Conservation (phyloP, 208 protist species). For the Acanthamoeba healyi region DNA sequence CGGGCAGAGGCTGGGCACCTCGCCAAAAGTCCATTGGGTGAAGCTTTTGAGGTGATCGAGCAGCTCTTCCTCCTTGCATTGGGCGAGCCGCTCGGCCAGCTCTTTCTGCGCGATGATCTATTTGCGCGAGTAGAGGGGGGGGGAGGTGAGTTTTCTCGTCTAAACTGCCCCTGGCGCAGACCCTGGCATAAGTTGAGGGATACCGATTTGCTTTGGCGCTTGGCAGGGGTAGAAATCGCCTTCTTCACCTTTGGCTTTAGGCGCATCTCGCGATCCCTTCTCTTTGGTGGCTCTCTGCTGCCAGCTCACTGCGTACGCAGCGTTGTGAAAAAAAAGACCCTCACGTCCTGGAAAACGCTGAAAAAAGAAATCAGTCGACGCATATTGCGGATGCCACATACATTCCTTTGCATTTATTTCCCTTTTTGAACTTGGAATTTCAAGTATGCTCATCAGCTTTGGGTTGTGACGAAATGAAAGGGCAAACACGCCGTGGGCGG, state of each 20-base stretch:
- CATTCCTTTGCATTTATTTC: too few relatives aligned
- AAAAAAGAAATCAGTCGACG: not conserved
- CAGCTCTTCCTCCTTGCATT: conserved; percentile 66
- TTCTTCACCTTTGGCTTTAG: conserved; percentile 36
- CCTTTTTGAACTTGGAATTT: too few relatives aligned
- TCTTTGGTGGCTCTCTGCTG: not conserved
- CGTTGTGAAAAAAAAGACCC: conserved; percentile 23
- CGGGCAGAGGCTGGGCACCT: not conserved
- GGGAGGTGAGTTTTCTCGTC: not conserved
- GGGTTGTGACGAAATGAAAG: not conserved
- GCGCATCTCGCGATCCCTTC: conserved; percentile 1
- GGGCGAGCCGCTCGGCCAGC: conserved; percentile 21
- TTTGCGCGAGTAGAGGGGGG: too few relatives aligned
- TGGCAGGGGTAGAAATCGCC: conserved; percentile 16
- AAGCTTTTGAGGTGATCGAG: conserved; percentile 14
- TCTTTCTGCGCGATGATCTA: conserved; percentile 64
- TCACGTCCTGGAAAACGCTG: not conserved
- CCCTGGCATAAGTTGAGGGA: not conserved
- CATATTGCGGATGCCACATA: not conserved
- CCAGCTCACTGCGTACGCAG: not conserved
- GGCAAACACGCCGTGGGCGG: not conserved
- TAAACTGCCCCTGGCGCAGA: too few relatives aligned
- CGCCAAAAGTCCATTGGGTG: conserved; percentile 51
- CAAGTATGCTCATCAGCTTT: too few relatives aligned
- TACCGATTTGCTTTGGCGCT: conserved; percentile 61